phyloP scores from a whole-genome alignment of 208 protist genomes.

The Leishmania tarentolae region DNA sequence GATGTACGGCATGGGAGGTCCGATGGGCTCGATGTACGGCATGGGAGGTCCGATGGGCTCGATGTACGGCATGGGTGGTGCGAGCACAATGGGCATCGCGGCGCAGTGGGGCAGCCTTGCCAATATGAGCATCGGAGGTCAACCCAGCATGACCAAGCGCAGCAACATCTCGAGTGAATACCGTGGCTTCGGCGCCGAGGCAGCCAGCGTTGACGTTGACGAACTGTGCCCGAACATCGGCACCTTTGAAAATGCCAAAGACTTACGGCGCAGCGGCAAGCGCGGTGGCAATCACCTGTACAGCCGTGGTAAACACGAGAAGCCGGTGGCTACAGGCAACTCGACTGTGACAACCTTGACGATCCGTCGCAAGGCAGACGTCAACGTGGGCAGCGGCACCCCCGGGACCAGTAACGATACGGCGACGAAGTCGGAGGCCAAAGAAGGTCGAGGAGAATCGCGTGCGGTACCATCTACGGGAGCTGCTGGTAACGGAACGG shows the following conservation, averaged over 20 bases:
- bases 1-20: constrained; percentile 29
- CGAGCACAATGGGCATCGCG: constrained; percentile 50
- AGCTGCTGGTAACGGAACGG: constrained; percentile 11
- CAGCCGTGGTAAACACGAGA: constrained; percentile 55
- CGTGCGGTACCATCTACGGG: constrained; percentile 12
- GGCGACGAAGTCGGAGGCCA: neutral
- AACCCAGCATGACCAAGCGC: constrained; percentile 19
- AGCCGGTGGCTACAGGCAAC: constrained; percentile 41
- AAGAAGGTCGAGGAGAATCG: neutral
- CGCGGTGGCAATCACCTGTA: constrained; percentile 73
- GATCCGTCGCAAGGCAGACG: constrained; percentile 45
- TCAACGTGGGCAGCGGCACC: constrained; percentile 3
- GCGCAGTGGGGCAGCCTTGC: constrained; percentile 68
- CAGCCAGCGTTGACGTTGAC: constrained; percentile 27
- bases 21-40: constrained; percentile 36
- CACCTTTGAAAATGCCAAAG: constrained; percentile 47
- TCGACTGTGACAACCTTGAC: constrained; percentile 41
- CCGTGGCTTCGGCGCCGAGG: constrained; percentile 46
- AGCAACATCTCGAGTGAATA: constrained; percentile 43
- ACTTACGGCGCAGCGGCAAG: constrained; percentile 63
- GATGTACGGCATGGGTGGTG: constrained; percentile 37
- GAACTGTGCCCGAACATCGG: constrained; percentile 62
- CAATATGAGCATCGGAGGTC: constrained; percentile 39
- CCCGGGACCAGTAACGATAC: neutral
- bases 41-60: constrained; percentile 21